Evolutionary conservation across 495 filamentous ascomycete genomes (phyloP), one percentile per base, ranked within the genome.

Genomic region (Choiromyces venosus): DNA sequence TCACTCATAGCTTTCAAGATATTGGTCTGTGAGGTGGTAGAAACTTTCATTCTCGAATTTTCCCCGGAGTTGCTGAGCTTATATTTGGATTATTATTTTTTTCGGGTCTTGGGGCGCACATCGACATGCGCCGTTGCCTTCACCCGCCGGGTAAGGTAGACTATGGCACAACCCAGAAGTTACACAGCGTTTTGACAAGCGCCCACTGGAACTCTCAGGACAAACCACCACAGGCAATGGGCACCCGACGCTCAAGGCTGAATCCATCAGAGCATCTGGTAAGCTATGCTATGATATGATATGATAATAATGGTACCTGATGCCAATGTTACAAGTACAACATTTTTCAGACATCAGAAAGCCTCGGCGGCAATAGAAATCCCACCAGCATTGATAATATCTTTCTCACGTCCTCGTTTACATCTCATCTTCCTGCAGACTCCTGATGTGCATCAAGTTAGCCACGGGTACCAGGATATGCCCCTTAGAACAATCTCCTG

Each of bases 1-100:
- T 76, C 75, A 37, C 73, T 25, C 69, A 72, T 76, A 44, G 38
- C 65, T 68, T 56, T 29, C 46, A n/a, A 56, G n/a, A 52, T 25
- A 25, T 61, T 33, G 25, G 52, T 18, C 12, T 5, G 52, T 5
- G 52, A 61, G n/a, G n/a, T 29, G 52, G 25, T 29, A 33, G 52
- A 33, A 29, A 29, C 4, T 33, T 18, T 29, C 25, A 33, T 61
- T 61, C 25, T 9, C 25, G 25, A 61, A n/a, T 33, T 61, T 33
- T 14, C 25, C 21, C 52, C 4, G 25, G 52, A 61, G 52, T 61
- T 12, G 25, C 52, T 16, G 25, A 14, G 25, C 25, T 61, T 61
- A 61, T 33, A 61, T 61, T 29, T 14, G 25, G 14, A 16, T 61
- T n/a, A n/a, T n/a, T n/a, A n/a, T 61, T 33, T 61, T 61, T 61